phyloP scores from a whole-genome alignment of 2,329 filamentous ascomycete genomes.

The Diaporthe velutina region DNA sequence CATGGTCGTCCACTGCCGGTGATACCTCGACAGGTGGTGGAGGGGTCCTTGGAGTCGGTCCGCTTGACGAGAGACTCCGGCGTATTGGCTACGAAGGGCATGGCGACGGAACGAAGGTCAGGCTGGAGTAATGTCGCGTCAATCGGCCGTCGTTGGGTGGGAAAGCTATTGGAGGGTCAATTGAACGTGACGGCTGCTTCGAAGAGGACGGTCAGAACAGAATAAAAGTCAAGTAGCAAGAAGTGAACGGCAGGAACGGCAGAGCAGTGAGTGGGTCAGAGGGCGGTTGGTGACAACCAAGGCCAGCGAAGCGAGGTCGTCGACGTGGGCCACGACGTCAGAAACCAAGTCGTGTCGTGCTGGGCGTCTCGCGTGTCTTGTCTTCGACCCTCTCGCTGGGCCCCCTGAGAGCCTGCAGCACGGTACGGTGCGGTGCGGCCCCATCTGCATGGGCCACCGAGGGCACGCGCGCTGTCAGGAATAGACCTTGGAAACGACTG shows the following conservation, averaged over 20 bases:
- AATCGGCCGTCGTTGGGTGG: slow-evolving; percentile 30
- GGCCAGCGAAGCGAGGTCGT: slow-evolving; percentile 37
- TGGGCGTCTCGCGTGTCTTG: slow-evolving; percentile 27
- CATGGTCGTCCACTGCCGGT: slow-evolving; percentile 87
- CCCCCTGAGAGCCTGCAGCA: slow-evolving; percentile 28
- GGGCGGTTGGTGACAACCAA: slow-evolving; percentile 14
- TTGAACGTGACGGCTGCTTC: background rate
- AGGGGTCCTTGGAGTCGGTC: slow-evolving; percentile 86
- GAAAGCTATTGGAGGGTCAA: background rate
- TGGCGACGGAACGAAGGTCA: slow-evolving; percentile 49
- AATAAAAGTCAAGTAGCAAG: background rate
- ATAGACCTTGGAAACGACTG: slow-evolving; percentile 31
- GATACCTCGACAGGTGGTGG: slow-evolving; percentile 88
- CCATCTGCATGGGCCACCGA: slow-evolving; percentile 25
- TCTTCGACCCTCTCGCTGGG: background rate
- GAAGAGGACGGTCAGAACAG: background rate
- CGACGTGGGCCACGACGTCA: slow-evolving; percentile 39
- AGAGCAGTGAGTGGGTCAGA: slow-evolving; percentile 25
- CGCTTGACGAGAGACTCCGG: slow-evolving; percentile 85
- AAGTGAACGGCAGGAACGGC: slow-evolving; percentile 13
- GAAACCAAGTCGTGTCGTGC: slow-evolving; percentile 26
- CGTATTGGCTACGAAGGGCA: slow-evolving; percentile 78
- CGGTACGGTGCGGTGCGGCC: slow-evolving; percentile 8
- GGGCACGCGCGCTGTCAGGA: slow-evolving; percentile 17
- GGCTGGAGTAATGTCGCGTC: slow-evolving; percentile 38